Evolutionary conservation across 2,329 filamentous ascomycete genomes (phyloP), one percentile per base, ranked within the genome.

Genomic region (Beauveria caledonica): DNA sequence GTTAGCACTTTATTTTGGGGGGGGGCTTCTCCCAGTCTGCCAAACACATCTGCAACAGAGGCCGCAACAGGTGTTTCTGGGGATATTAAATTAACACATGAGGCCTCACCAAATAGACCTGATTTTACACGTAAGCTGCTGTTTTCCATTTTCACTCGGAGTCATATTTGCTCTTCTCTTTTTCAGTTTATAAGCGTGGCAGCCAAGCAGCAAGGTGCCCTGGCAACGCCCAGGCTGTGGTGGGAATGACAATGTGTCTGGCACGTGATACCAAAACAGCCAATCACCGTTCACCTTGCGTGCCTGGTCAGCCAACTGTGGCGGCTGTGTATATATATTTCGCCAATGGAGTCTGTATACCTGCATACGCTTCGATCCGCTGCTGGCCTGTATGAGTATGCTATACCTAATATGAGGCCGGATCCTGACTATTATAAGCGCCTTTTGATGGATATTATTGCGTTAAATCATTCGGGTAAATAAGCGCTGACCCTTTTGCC

Each of bases 31-130:
- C 33, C 36, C 46, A 58, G 55, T 36, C 46, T 44, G 23, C 55
- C 55, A 58, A 58, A 58, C 55, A 25, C 8, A 51, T 46, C 55
- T 58, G 55, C 55, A 46, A 58, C 55, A 44, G 23, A 23, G 9
- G 55, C 36, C 55, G 46, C 55, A 58, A 58, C 55, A 50, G 23
- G 33, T 39, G 46, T 58, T 58, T 58, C 36, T 15, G 42, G 11
- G 33, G 3, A 19, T 19, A 17, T 21, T 25, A 15, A 3, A 15
- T 40, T 33, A 5, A 33, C 3, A 33, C 10, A 33, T 11, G 29
- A 33, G 29, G 29, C 29, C 29, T 11, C 29, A 33, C 29, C 29
- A 13, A 8, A 36, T 21, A 7, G 10, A 1, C 5, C 3, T 1
- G 15, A 5, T 7, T 25, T 15, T 0, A 21, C 6, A 21, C 13